Evolutionary conservation across 345 rosid species (phyloP).

Genomic region (Euclidium syriacum): DNA sequence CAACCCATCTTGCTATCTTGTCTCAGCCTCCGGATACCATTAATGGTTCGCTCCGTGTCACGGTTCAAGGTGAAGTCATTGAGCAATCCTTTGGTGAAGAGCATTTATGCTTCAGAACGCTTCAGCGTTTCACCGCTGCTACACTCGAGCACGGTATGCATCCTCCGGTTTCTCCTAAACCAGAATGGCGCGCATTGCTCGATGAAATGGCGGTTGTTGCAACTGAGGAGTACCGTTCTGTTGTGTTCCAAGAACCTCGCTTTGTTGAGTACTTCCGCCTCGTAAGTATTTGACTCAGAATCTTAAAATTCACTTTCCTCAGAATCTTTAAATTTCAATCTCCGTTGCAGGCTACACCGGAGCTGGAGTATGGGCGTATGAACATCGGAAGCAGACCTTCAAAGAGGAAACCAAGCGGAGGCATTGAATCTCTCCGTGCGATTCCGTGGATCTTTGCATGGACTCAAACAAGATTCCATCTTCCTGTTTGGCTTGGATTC

Average conservation of each 20-base stretch:
- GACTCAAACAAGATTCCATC: constrained; percentile 99
- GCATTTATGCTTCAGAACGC: constrained; percentile 89
- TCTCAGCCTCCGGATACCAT: constrained; percentile 99
- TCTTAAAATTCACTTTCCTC: neutral
- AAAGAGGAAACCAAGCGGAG: constrained; percentile 92
- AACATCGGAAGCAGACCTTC: constrained; percentile 99
- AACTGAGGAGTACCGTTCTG: constrained; percentile 80
- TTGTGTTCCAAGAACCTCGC: constrained; percentile 87
- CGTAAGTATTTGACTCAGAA: constrained; percentile 39
- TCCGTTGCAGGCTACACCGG: constrained; percentile 82
- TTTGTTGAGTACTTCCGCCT: constrained; percentile 97
- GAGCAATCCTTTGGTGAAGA: constrained; percentile 97
- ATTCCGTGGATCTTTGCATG: constrained; percentile 99
- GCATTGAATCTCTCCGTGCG: constrained; percentile 97
- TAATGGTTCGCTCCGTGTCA: constrained; percentile 89
- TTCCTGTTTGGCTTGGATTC: constrained; percentile 98
- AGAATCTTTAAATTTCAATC: neutral
- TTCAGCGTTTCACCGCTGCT: constrained; percentile 93
- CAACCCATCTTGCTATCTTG: constrained; percentile 96
- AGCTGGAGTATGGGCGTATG: constrained; percentile 95
- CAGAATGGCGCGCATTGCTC: constrained; percentile 87
- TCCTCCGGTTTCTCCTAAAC: constrained; percentile 89
- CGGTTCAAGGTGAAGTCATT: constrained; percentile 97
- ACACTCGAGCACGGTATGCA: constrained; percentile 96
- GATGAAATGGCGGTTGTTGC: constrained; percentile 94